Conservation (phyloP, 225 moss, liverwort and hornwort species). For the Sphagnum tenellum region DNA sequence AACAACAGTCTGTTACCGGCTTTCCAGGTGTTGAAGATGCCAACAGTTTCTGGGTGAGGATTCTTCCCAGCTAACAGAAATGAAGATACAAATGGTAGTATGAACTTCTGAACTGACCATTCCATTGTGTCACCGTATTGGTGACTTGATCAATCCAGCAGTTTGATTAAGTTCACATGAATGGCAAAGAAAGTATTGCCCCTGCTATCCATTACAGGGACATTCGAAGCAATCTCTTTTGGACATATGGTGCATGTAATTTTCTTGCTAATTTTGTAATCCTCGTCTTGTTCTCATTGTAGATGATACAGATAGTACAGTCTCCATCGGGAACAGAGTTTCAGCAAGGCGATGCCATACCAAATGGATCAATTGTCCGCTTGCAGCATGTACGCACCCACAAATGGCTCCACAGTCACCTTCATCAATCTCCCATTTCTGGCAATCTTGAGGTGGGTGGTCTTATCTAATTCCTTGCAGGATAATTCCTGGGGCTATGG, state of each 20-base stretch:
- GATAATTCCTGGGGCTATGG: not conserved
- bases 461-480: no score
- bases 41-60: constrained; percentile 94
- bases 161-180: no score
- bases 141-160: no score
- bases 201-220: no score
- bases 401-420: constrained; percentile 99
- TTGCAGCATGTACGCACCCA: constrained; percentile 82
- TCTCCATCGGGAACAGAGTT: constrained; percentile 33
- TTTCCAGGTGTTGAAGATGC: constrained; percentile 91
- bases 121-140: no score
- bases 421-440: constrained; percentile 91
- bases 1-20: constrained; percentile 95
- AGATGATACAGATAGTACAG: constrained; percentile 64
- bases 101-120: no score
- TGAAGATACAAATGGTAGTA: no score
- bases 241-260: no score
- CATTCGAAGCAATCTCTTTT: no score
- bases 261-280: no score
- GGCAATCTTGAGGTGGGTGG: constrained; percentile 73
- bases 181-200: no score
- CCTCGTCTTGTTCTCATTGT: not conserved
- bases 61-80: no score
- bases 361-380: constrained; percentile 55
- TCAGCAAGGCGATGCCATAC: constrained; percentile 70